Conservation (phyloP, 805 yeast species). For the Pichia gijzeniarum region DNA sequence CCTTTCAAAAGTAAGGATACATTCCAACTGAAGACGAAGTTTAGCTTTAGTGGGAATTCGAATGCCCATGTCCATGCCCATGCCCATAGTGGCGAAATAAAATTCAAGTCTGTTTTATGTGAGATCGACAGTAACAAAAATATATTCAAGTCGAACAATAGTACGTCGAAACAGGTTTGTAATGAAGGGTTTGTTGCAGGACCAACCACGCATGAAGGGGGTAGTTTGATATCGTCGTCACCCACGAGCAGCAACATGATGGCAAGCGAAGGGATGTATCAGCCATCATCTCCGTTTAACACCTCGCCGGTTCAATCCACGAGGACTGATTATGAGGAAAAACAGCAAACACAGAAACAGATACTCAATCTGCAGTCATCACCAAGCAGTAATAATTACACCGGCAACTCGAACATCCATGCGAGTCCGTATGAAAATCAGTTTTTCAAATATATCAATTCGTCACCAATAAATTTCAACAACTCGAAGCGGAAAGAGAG, state of each 20-base stretch:
- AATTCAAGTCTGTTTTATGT: neutral
- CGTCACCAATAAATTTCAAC: slow-evolving; percentile 7
- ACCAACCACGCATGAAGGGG: neutral
- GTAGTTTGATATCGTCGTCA: slow-evolving; percentile 5
- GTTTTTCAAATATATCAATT: slow-evolving; percentile 10
- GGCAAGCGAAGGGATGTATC: slow-evolving; percentile 3
- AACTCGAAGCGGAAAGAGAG: no score
- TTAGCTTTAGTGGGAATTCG: neutral
- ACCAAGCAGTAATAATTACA: neutral
- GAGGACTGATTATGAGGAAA: neutral
- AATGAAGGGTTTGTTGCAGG: neutral
- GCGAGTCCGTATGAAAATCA: slow-evolving; percentile 6
- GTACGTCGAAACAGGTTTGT: no score
- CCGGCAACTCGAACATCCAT: no score
- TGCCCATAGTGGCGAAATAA: neutral
- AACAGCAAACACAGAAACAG: neutral
- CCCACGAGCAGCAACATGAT: slow-evolving; percentile 7
- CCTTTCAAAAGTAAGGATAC: slow-evolving; percentile 12
- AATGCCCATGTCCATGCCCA: neutral
- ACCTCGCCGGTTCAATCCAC: slow-evolving; percentile 24
- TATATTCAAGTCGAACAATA: neutral
- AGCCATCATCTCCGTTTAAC: slow-evolving; percentile 23
- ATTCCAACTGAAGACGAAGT: no score
- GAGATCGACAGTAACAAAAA: neutral
- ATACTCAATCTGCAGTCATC: neutral